A percentile compares a stretch with the other conserved stretches of the same genome.
These are phyloP conservation scores for Neonectria sp. DNA, from an alignment of 2,329 filamentous ascomycete genomes.

Conservation along the genomic window DNA sequence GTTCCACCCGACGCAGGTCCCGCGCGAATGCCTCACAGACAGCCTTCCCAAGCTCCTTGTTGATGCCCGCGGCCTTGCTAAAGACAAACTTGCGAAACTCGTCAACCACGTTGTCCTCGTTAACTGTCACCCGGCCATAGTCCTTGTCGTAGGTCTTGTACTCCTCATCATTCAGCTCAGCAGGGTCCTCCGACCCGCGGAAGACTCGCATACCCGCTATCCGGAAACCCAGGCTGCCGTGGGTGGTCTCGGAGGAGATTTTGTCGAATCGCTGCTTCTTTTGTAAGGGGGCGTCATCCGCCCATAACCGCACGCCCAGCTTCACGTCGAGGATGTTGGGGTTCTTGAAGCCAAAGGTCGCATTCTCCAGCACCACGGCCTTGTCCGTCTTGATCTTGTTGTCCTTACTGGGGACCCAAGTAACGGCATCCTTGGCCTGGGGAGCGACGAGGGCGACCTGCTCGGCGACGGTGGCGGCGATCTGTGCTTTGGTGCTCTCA, in stretches of 20 bases:
- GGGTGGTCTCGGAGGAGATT: conserved; percentile 72
- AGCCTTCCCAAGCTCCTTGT: conserved; percentile 69
- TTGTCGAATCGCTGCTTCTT: conserved; percentile 74
- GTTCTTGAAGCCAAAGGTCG: conserved; percentile 82
- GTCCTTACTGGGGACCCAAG: conserved; percentile 66
- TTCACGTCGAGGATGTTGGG: conserved; percentile 97
- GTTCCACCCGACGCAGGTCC: conserved; percentile 67
- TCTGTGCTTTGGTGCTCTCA: conserved; percentile 52
- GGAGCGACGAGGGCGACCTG: conserved; percentile 46
- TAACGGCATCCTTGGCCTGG: conserved; percentile 43
- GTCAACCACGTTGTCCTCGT: conserved; percentile 67
- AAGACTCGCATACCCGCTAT: conserved; percentile 77
- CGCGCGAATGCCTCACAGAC: conserved; percentile 68
- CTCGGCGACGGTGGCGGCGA: conserved; percentile 52
- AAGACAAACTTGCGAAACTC: conserved; percentile 72
- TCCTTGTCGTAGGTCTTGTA: conserved; percentile 76
- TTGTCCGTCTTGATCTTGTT: conserved; percentile 81
- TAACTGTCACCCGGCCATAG: conserved; percentile 69
- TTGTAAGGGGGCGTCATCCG: conserved; percentile 75
- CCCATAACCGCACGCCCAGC: conserved; percentile 89
- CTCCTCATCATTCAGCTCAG: conserved; percentile 67
- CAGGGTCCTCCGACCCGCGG: conserved; percentile 67
- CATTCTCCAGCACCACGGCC: conserved; percentile 89
- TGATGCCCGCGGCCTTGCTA: conserved; percentile 70
- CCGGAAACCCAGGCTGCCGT: conserved; percentile 72